A percentile compares a stretch with the other conserved stretches of the same genome.
Conservation (phyloP, 352 stramenopile genomes). For the Pilasporangium apinafurcum region DNA sequence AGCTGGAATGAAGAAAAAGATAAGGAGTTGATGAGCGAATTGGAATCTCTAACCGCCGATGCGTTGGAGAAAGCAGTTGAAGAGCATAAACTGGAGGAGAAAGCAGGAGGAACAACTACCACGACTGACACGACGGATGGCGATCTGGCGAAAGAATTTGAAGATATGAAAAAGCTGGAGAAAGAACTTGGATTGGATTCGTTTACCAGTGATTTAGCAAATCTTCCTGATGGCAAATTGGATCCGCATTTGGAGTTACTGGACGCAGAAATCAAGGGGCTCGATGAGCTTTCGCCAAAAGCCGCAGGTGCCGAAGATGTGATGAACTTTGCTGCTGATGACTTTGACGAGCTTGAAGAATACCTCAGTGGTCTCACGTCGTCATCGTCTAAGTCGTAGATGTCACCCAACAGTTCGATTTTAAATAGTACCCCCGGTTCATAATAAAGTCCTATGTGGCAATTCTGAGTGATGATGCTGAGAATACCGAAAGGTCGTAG, state of each 20-base stretch:
- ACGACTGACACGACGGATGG: too few species aligned
- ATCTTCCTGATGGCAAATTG: constrained; percentile 40
- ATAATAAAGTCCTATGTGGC: too few species aligned
- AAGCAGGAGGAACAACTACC: too few species aligned
- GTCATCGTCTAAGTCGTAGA: constrained; percentile 14
- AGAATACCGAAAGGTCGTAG: too few species aligned
- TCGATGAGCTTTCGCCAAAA: constrained; percentile 47
- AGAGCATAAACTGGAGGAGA: constrained; percentile 32
- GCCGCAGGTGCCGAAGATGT: constrained; percentile 43
- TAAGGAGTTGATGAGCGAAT: constrained; percentile 80
- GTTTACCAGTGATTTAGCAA: constrained; percentile 41
- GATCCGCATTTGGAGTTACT: constrained; percentile 60
- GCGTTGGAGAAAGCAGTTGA: constrained; percentile 39
- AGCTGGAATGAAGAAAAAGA: constrained; percentile 85
- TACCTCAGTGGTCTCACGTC: constrained; percentile 77
- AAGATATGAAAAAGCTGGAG: constrained; percentile 80
- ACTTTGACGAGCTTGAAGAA: constrained; percentile 87
- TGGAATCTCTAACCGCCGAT: constrained; percentile 69
- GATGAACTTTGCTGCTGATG: constrained; percentile 82
- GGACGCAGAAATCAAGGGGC: constrained; percentile 69
- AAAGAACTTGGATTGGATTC: constrained; percentile 72
- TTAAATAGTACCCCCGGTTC: too few species aligned
- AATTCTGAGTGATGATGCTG: too few species aligned
- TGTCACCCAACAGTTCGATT: too few species aligned
- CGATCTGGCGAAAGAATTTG: constrained; percentile 54